phyloP scores from a whole-genome alignment of 2,329 filamentous ascomycete species.

The Lecanicillium sp. region DNA sequence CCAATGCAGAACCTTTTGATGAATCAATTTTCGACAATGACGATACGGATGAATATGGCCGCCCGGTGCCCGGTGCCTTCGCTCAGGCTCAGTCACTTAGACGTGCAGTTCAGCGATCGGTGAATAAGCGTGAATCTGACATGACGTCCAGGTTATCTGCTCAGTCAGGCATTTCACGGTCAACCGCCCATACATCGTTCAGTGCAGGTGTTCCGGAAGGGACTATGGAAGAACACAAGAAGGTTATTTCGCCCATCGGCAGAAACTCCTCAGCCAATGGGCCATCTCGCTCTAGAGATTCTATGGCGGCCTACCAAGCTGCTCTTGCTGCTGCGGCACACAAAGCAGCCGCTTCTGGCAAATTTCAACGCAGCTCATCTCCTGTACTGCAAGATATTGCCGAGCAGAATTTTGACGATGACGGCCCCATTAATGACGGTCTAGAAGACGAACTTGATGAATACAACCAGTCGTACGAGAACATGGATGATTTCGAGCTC shows the following conservation, averaged over 20 bases:
- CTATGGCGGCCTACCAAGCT: conserved; percentile 65
- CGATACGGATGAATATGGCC: conserved; percentile 54
- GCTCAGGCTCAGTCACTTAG: conserved; percentile 42
- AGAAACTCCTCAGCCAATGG: conserved; percentile 2
- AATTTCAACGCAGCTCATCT: conserved; percentile 57
- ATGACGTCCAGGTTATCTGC: conserved; percentile 36
- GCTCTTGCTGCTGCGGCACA: conserved; percentile 77
- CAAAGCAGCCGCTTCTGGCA: conserved; percentile 66
- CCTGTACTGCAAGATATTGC: conserved; percentile 24
- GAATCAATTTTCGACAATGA: conserved; percentile 67
- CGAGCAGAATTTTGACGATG: conserved; percentile 9
- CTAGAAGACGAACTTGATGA: conserved; percentile 47
- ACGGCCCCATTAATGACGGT: conserved; percentile 43
- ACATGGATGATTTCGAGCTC: conserved; percentile 59
- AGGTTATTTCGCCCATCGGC: conserved; percentile 3
- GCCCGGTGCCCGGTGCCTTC: conserved; percentile 52
- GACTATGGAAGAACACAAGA: conserved; percentile 6
- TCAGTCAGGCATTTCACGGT: conserved; percentile 34
- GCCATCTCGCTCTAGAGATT: conserved; percentile 9
- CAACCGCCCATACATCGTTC: conserved; percentile 47
- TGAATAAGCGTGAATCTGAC: conserved; percentile 38
- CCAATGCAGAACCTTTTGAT: conserved; percentile 54
- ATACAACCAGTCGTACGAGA: conserved; percentile 48
- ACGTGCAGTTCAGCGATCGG: conserved; percentile 21
- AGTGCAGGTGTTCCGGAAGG: conserved; percentile 22